Conservation (phyloP, 768 basidiomycete species). For the Termitomyces sp. region DNA sequence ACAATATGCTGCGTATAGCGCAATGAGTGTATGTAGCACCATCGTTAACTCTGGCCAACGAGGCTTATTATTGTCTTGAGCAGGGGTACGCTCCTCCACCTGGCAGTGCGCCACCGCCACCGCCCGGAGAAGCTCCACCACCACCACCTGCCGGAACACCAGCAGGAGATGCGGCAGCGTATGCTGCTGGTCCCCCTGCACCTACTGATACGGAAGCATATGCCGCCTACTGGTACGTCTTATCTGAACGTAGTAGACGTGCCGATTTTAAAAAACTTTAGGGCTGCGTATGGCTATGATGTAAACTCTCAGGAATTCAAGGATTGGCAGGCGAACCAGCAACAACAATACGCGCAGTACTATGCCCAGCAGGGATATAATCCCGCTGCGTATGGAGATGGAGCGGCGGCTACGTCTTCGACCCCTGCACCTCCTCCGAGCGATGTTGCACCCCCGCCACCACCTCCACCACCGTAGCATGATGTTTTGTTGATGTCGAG, state of each 20-base stretch:
- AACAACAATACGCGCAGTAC: constrained; percentile 71
- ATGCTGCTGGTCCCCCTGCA: constrained; percentile 33
- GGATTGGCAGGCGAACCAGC: constrained; percentile 74
- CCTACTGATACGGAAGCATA: constrained; percentile 51
- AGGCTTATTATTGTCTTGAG: constrained; percentile 1
- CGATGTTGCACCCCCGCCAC: constrained; percentile 3
- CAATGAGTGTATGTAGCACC: constrained; percentile 47
- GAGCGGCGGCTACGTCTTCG: constrained; percentile 8
- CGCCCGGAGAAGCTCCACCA: constrained; percentile 44
- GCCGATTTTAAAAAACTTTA: background rate
- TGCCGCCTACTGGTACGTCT: constrained; percentile 53
- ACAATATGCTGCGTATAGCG: constrained; percentile 73
- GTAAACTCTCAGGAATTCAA: constrained; percentile 81
- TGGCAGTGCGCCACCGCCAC: constrained; percentile 50
- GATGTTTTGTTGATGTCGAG: background rate
- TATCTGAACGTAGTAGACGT: constrained; percentile 6
- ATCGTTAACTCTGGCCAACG: background rate
- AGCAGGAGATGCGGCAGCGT: constrained; percentile 39
- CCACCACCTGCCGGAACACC: constrained; percentile 44
- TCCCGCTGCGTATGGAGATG: constrained; percentile 16
- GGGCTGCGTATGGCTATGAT: constrained; percentile 86
- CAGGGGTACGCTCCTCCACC: constrained; percentile 48
- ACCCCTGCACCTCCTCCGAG: constrained; percentile 29
- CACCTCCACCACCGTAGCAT: background rate
- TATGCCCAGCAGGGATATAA: constrained; percentile 57